Evolutionary conservation across 2,329 filamentous ascomycete genomes (phyloP).

Genomic region (Fonsecaea erecta): DNA sequence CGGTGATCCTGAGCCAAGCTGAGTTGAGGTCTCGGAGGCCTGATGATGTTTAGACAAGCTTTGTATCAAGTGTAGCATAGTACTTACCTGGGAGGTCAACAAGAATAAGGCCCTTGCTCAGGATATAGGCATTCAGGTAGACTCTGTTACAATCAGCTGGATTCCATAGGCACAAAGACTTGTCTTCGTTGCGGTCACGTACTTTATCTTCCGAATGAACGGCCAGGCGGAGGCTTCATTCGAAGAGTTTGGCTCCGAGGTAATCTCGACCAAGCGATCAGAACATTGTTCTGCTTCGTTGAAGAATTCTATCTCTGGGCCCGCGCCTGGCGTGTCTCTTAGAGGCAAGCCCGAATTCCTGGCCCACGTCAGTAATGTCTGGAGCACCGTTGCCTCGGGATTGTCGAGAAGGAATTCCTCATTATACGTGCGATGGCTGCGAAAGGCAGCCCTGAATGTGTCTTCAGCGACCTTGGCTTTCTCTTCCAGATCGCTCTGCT

Average conservation of each 20-base stretch:
- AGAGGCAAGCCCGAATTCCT: conserved; percentile 4
- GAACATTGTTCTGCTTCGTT: not conserved
- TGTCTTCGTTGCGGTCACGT: not conserved
- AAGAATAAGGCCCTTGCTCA: conserved; percentile 17
- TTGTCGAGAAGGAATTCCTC: conserved; percentile 15
- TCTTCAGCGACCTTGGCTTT: conserved; percentile 16
- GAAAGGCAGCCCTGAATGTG: conserved; percentile 16
- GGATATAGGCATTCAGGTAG: conserved; percentile 13
- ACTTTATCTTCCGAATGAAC: conserved; percentile 19
- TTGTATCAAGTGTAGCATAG: not conserved
- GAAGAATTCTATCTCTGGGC: not conserved
- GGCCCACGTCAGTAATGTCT: conserved; percentile 16
- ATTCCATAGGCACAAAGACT: not conserved
- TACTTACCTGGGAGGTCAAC: conserved; percentile 15
- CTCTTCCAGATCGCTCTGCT: conserved; percentile 5
- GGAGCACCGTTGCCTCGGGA: conserved; percentile 14
- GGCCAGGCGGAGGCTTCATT: conserved; percentile 14
- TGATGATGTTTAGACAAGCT: not conserved
- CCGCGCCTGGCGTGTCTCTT: not conserved
- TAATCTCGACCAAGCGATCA: conserved; percentile 9
- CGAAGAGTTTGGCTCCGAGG: conserved; percentile 9
- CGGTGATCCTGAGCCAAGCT: conserved; percentile 13
- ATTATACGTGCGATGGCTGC: conserved; percentile 3
- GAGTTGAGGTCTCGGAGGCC: conserved; percentile 17
- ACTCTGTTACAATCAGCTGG: conserved; percentile 10